phyloP scores from a whole-genome alignment of 495 filamentous ascomycete genomes.

The Neurospora tetraspora region DNA sequence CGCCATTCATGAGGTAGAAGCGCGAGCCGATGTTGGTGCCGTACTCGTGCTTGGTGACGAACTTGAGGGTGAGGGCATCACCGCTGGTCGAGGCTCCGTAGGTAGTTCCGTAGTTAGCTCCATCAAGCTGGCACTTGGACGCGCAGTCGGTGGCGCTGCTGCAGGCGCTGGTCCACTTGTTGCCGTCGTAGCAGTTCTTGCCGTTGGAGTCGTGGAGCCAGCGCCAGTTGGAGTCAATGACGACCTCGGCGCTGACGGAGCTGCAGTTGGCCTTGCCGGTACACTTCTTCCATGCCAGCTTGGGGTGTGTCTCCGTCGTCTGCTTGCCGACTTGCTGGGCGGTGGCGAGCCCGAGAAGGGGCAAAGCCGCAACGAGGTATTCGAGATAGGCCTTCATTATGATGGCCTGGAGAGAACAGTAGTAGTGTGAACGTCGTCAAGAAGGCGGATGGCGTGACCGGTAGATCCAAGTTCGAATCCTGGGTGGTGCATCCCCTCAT shows the following conservation, averaged over 20 bases:
- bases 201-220: constrained; percentile 33
- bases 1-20: constrained; percentile 46
- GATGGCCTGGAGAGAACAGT: neutral
- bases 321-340: constrained; percentile 48
- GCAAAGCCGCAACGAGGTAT: constrained; percentile 23
- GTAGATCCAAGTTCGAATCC: neutral
- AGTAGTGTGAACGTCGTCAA: neutral
- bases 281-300: constrained; percentile 50
- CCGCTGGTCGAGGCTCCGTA: constrained; percentile 40
- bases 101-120: constrained; percentile 36
- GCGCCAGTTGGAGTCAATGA: constrained; percentile 45
- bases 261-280: constrained; percentile 40
- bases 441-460: neutral
- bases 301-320: constrained; percentile 47
- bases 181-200: constrained; percentile 44
- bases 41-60: constrained; percentile 47
- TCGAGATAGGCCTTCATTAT: constrained; percentile 21
- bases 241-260: constrained; percentile 31
- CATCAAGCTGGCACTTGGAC: constrained; percentile 37
- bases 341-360: constrained; percentile 17
- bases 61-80: constrained; percentile 41
- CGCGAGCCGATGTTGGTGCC: constrained; percentile 46
- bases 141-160: constrained; percentile 34
- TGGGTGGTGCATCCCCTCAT: neutral
- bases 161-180: constrained; percentile 39